Evolutionary conservation across 495 filamentous ascomycete genomes (phyloP).

Genomic region (Xylaria intraflava): DNA sequence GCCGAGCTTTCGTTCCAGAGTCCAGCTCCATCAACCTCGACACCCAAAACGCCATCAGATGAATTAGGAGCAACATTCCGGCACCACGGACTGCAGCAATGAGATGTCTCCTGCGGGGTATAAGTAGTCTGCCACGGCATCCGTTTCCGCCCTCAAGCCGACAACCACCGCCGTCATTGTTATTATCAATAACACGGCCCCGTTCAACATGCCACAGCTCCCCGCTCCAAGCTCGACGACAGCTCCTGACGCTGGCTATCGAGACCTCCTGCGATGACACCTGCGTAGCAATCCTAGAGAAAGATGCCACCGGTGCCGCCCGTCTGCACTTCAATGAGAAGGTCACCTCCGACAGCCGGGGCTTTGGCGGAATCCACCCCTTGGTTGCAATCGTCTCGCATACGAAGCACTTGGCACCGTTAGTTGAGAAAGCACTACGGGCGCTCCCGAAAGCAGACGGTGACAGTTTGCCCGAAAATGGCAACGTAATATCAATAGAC

Average conservation of each 20-base stretch:
- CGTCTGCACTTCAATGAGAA: slow-evolving; percentile 74
- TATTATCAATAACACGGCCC: not conserved
- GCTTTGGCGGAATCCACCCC: slow-evolving; percentile 73
- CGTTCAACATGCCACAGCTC: too few relatives aligned
- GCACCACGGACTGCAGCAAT: not conserved
- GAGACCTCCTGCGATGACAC: slow-evolving; percentile 98
- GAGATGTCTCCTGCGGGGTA: slow-evolving; percentile 3
- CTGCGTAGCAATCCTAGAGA: slow-evolving; percentile 77
- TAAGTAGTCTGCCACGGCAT: not conserved
- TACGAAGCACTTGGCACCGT: slow-evolving; percentile 54
- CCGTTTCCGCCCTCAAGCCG: not conserved
- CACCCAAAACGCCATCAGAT: not conserved
- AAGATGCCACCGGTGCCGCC: slow-evolving; percentile 35
- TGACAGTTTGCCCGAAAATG: slow-evolving; percentile 7
- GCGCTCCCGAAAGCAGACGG: slow-evolving; percentile 39
- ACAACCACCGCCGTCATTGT: not conserved
- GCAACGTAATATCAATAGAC: slow-evolving; percentile 14
- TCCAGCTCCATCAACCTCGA: not conserved
- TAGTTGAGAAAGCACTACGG: slow-evolving; percentile 59
- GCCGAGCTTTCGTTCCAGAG: not conserved
- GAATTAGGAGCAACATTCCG: not conserved
- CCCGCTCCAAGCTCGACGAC: not conserved
- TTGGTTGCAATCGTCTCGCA: slow-evolving; percentile 66
- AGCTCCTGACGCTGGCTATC: slow-evolving; percentile 72
- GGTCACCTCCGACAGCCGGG: slow-evolving; percentile 66